Base-by-base conservation (phyloP, 2,329 filamentous ascomycete genomes). In the Capronia epimyces region DNA sequence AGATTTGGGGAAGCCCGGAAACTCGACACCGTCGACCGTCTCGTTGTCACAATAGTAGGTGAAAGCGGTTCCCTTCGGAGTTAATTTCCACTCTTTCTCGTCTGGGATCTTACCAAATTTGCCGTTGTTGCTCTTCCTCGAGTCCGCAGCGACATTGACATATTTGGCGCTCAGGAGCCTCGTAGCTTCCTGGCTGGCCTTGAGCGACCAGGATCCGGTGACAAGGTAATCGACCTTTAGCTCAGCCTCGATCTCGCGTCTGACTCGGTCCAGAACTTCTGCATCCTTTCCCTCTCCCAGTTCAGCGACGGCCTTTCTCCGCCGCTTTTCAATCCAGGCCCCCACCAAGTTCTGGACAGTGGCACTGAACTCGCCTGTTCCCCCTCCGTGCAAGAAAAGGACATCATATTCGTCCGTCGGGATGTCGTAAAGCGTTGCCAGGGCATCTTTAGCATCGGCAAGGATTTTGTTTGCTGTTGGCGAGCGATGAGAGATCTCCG, bases 41-140 rank as follows among this genome's bases (percentile, higher is more conserved):
- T 97, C 90, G 62, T 97, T 97, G 68, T 90, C 86, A 68, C 91
- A 95, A 67, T 82, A 90, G 70, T 96, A 97, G 1, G 91, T 84
- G 63, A 95, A 76, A 0, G 89, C 80, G 24, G 70, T 74, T 22
- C 70, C 69, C 8, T 84, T 74, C 31, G 80, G 75, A 59, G 81
- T 75, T 34, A 82, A 86, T 51, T 93, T 76, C 27, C 77, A 85
- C 88, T 89, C 96, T 16, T 78, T 79, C 57, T 79, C 80, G 68
- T 90, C 83, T 0, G 91, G 86, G 45, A 97, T 95, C 55, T 75
- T 81, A 52, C 89, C 89, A 66, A 94, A 97, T 69, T 93, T 95
- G 58, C 87, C 88, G 61, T 79, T 77, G 60, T 88, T 88, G 53
- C 66, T 64, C 55, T 80, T 76, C 47, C 82, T 63, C 10, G 71